Percentiles rank a stretch among this genome's conserved stretches.
Evolutionary conservation across 2,329 filamentous ascomycete genomes (phyloP).

Genomic region (Chalaropsis ovoidea): DNA sequence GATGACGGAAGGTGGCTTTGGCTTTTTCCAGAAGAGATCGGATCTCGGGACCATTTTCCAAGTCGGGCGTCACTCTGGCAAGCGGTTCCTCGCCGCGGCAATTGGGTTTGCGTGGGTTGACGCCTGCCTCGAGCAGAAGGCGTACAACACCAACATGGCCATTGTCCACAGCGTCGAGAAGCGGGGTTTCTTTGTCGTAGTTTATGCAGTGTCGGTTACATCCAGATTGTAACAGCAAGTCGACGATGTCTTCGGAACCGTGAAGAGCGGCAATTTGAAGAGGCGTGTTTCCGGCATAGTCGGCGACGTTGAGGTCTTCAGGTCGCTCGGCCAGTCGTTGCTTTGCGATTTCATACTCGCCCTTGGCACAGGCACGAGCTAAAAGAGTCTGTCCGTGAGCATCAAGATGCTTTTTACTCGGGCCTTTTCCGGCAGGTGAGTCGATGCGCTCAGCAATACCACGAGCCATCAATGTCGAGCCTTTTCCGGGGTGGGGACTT

Average conservation of each 20-base stretch:
- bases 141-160: constrained; percentile 82
- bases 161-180: constrained; percentile 94
- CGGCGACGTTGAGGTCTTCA: constrained; percentile 77
- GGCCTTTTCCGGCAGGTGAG: constrained; percentile 57
- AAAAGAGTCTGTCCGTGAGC: constrained; percentile 84
- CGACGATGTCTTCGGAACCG: constrained; percentile 76
- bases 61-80: constrained; percentile 65
- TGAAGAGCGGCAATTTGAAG: constrained; percentile 86
- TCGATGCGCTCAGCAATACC: constrained; percentile 49
- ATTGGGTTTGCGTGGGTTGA: constrained; percentile 84
- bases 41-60: constrained; percentile 72
- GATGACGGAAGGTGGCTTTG: constrained; percentile 22
- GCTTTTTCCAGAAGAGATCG: constrained; percentile 40
- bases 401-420: constrained; percentile 79
- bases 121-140: constrained; percentile 71
- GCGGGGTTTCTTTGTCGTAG: constrained; percentile 79
- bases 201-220: constrained; percentile 73
- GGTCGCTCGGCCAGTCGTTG: constrained; percentile 65
- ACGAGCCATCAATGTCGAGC: constrained; percentile 44
- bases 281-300: constrained; percentile 94
- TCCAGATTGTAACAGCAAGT: constrained; percentile 71
- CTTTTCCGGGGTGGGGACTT: constrained; percentile 51
- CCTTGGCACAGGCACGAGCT: constrained; percentile 79
- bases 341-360: constrained; percentile 70
- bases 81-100: constrained; percentile 87